Conservation (phyloP, 129 eudicot genomes). For the Sambucus nigra region DNA sequence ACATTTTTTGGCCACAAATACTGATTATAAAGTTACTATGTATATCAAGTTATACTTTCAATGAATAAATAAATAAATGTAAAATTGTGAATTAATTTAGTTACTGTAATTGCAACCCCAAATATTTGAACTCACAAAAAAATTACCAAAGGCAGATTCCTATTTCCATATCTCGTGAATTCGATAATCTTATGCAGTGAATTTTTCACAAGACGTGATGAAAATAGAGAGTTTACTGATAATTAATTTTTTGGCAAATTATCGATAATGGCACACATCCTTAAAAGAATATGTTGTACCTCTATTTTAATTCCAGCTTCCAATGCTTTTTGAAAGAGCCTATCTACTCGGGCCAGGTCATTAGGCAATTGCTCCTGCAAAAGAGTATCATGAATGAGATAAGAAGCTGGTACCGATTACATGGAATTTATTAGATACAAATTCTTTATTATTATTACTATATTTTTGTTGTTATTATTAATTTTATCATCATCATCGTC, state of each 20-base stretch:
- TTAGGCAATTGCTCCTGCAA: conserved; percentile 85
- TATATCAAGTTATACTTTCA: no score
- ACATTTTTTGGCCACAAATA: no score
- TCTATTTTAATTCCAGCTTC: conserved; percentile 81
- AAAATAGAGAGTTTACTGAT: neutral
- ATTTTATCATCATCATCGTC: no score
- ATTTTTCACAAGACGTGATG: neutral
- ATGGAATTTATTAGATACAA: no score
- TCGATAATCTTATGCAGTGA: neutral
- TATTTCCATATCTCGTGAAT: neutral
- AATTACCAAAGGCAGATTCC: neutral
- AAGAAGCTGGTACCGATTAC: no score
- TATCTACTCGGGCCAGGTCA: conserved; percentile 76
- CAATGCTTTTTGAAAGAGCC: conserved; percentile 68
- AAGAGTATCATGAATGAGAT: no score
- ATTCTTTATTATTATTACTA: no score
- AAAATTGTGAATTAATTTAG: neutral
- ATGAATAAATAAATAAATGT: neutral
- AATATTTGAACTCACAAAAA: neutral
- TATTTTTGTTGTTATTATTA: no score
- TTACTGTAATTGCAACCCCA: neutral
- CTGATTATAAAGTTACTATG: no score
- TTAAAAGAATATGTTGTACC: conserved; percentile 35
- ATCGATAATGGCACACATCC: conserved; percentile 7
- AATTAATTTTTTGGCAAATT: neutral